Evolutionary conservation across 208 protist genomes (phyloP), one percentile per base, ranked within the genome.

Genomic region (Crithidia brevicula): DNA sequence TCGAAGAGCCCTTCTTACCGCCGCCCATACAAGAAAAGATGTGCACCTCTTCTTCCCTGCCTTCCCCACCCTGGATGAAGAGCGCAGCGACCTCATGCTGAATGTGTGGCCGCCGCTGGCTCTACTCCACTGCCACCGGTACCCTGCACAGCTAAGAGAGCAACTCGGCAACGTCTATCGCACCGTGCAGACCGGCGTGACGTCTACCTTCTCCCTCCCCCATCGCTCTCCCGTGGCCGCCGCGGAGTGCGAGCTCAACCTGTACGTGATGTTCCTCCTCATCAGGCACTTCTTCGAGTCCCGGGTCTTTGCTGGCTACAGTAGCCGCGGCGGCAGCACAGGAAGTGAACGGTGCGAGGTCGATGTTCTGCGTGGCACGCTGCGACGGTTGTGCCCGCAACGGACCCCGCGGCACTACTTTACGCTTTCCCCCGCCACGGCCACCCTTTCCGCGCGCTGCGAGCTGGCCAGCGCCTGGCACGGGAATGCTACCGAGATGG

Each of bases 381-480:
- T 74, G 38, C 50, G 22, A 3, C 47, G 31, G 28, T 59, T 74
- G 22, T 43, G 28, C 9, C 68, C 68, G 8, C 70, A 58, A 46
- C 36, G 46, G 43, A 25, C 3, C 3, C 61, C n/a, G 30, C 33
- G 25, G 5, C 33, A 51, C 34, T 49, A 65, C 61, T 75, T 69
- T 43, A 68, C 45, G 11, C 34, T 75, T 1, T 49, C 70, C 11
- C n/a, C 59, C 16, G 0, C 60, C 31, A 58, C 70, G 4, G 36
- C 46, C 9, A 40, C 28, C 4, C 53, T 75, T 6, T 69, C 70
- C 2, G 47, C 50, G 3, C 60, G 73, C 40, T 85, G 80, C 58
- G 83, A 89, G 65, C 57, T 89, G 49, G 67, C 77, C 0, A 76
- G 74, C n/a, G 77, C 77, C 40, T 74, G 67, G 28, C 61, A 79